These are phyloP conservation scores for Wickerhamiella alocasiicola DNA, from an alignment of 805 yeast genomes.

Conservation along the genomic window DNA sequence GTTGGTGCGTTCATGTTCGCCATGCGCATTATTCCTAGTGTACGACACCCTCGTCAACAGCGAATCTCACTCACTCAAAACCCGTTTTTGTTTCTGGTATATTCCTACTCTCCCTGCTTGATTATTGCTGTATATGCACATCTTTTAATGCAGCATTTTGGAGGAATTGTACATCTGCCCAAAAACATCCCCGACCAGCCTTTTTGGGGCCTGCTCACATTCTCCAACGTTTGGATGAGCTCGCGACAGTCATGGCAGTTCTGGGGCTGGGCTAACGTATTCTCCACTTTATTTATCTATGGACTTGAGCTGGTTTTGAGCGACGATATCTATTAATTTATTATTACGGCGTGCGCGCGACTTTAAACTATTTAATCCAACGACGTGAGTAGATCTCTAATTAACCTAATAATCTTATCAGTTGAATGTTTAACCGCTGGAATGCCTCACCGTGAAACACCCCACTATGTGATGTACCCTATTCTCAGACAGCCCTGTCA, in stretches of 20 bases:
- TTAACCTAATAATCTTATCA: too few species aligned
- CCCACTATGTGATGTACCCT: too few species aligned
- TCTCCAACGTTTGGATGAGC: constrained; percentile 28
- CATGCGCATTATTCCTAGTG: constrained; percentile 79
- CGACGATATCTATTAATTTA: too few species aligned
- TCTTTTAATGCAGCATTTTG: constrained; percentile 65
- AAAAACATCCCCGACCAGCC: constrained; percentile 11
- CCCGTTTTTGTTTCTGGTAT: constrained; percentile 35
- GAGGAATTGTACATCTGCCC: constrained; percentile 20
- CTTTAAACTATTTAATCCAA: too few species aligned
- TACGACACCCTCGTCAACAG: constrained; percentile 23
- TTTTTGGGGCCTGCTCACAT: constrained; percentile 12
- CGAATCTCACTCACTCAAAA: constrained; percentile 10
- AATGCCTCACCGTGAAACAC: too few species aligned
- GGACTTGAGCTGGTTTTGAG: constrained; percentile 50
- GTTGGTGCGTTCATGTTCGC: constrained; percentile 80
- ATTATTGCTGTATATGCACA: constrained; percentile 93
- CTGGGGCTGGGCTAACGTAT: constrained; percentile 95
- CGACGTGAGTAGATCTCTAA: too few species aligned
- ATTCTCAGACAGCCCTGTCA: too few species aligned
- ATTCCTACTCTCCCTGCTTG: constrained; percentile 86
- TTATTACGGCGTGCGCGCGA: too few species aligned
- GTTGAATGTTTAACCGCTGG: too few species aligned
- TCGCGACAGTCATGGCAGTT: constrained; percentile 64
- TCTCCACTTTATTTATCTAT: constrained; percentile 65